Percentiles rank a stretch among this genome's conserved stretches.
Conservation (phyloP, 768 basidiomycete genomes). For the Boletellus emodensis region DNA sequence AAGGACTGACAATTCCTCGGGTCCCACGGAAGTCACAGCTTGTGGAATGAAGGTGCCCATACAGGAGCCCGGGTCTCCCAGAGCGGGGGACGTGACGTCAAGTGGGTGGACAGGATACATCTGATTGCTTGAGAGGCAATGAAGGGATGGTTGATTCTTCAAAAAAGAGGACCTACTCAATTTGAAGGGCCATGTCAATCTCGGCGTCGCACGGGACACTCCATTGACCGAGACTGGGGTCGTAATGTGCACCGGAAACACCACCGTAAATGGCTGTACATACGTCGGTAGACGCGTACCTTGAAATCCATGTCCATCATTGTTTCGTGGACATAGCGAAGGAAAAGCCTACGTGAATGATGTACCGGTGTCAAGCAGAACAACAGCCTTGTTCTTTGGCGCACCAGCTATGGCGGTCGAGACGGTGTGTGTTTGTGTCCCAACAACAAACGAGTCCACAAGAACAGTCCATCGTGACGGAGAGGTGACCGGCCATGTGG, state of each 20-base stretch:
- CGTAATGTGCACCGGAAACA: slow-evolving; percentile 59
- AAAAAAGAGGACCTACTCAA: slow-evolving; percentile 48
- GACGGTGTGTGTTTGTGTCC: slow-evolving; percentile 47
- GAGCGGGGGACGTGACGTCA: slow-evolving; percentile 55
- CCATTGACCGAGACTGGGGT: slow-evolving; percentile 57
- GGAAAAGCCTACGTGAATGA: slow-evolving; percentile 62
- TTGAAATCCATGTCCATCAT: slow-evolving; percentile 26
- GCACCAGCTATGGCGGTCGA: slow-evolving; percentile 52
- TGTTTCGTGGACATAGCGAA: not conserved
- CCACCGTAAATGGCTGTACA: slow-evolving; percentile 67
- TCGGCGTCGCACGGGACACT: slow-evolving; percentile 68
- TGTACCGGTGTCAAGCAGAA: slow-evolving; percentile 76
- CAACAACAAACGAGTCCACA: slow-evolving; percentile 67
- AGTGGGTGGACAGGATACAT: slow-evolving; percentile 78
- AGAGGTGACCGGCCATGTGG: slow-evolving; percentile 65
- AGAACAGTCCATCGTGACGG: slow-evolving; percentile 77
- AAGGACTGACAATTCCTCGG: slow-evolving; percentile 60
- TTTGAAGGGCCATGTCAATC: slow-evolving; percentile 75
- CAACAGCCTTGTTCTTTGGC: slow-evolving; percentile 68
- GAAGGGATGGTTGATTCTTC: slow-evolving; percentile 5
- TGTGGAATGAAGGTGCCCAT: slow-evolving; percentile 75
- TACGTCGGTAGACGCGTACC: slow-evolving; percentile 65
- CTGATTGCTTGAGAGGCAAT: slow-evolving; percentile 49
- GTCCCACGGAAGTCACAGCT: slow-evolving; percentile 45
- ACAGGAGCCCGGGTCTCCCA: slow-evolving; percentile 48